These are phyloP conservation scores for Cladosporium sphaerospermum DNA, from an alignment of 2,329 filamentous ascomycete genomes.

Conservation along the genomic window DNA sequence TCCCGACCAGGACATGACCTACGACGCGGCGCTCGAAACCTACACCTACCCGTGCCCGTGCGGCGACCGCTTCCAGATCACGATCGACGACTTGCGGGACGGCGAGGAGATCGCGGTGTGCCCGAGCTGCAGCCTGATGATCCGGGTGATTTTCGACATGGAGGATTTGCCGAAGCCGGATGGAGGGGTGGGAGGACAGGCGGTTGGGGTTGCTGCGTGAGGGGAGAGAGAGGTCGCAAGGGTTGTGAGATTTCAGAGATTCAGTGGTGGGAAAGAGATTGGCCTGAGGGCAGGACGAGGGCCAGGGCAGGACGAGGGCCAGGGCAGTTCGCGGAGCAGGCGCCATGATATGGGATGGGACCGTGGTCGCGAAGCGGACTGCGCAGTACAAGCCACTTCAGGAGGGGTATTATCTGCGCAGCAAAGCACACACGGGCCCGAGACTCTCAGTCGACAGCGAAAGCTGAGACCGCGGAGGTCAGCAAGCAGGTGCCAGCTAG, in stretches of 20 bases:
- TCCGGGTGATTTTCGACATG: slow-evolving; percentile 83
- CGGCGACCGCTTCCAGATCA: slow-evolving; percentile 92
- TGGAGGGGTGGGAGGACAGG: slow-evolving; percentile 16
- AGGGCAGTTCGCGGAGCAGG: no score
- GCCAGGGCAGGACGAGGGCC: no score
- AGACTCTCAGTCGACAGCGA: no score
- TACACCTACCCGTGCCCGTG: slow-evolving; percentile 97
- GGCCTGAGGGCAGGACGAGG: no score
- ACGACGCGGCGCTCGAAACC: slow-evolving; percentile 71
- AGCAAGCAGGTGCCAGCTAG: no score
- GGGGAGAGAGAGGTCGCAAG: not conserved
- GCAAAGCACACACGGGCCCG: no score
- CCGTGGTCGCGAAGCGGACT: no score
- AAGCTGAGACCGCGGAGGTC: no score
- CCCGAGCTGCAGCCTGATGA: slow-evolving; percentile 95
- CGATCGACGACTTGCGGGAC: slow-evolving; percentile 75
- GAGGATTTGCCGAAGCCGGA: slow-evolving; percentile 48
- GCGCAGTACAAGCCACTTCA: no score
- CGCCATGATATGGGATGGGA: no score
- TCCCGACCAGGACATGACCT: slow-evolving; percentile 69
- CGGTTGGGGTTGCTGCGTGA: slow-evolving; percentile 21
- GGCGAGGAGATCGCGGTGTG: slow-evolving; percentile 94
- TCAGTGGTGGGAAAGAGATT: no score
- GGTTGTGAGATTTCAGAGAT: not conserved
- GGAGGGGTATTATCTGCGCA: no score